Conservation (phyloP, 306 rosid species). For the Prunus mongolica region DNA sequence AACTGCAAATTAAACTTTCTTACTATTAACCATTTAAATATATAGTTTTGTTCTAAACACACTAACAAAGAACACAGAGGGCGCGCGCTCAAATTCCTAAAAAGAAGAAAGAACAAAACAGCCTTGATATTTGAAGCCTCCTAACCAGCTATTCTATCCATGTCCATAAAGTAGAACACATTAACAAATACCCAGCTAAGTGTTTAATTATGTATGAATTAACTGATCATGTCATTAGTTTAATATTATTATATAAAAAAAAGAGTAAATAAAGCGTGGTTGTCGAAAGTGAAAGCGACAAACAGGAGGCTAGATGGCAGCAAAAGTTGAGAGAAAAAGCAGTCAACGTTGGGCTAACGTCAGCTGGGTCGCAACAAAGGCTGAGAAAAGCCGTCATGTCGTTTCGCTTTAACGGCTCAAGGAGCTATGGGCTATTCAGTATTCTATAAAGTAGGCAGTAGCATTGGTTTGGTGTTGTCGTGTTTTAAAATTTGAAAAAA, state of each 20-base stretch:
- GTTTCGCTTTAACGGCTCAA: slow-evolving; percentile 53
- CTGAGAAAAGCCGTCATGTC: slow-evolving; percentile 78
- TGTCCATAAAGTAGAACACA: neutral
- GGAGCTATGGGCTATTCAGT: neutral
- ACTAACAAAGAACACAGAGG: neutral
- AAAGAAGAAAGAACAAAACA: slow-evolving; percentile 18
- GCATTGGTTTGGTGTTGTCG: neutral
- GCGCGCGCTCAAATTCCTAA: slow-evolving; percentile 16
- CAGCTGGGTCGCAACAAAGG: slow-evolving; percentile 55
- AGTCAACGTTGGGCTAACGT: slow-evolving; percentile 59
- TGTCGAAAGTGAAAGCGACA: slow-evolving; percentile 51
- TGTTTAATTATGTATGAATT: neutral
- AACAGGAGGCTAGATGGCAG: slow-evolving; percentile 15
- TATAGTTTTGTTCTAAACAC: neutral
- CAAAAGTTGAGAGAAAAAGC: slow-evolving; percentile 30
- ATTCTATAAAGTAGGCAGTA: neutral
- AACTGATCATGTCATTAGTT: neutral
- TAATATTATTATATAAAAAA: neutral
- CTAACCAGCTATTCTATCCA: neutral
- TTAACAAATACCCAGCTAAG: neutral
- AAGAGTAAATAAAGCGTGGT: neutral
- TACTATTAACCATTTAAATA: neutral
- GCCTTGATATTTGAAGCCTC: slow-evolving; percentile 45
- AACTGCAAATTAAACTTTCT: neutral
- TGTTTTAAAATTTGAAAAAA: slow-evolving; percentile 25